Percentiles rank a stretch among this genome's conserved stretches.
These are phyloP conservation scores for Tolypocladium tundrense DNA, from an alignment of 2,329 filamentous ascomycete genomes.

Conservation along the genomic window DNA sequence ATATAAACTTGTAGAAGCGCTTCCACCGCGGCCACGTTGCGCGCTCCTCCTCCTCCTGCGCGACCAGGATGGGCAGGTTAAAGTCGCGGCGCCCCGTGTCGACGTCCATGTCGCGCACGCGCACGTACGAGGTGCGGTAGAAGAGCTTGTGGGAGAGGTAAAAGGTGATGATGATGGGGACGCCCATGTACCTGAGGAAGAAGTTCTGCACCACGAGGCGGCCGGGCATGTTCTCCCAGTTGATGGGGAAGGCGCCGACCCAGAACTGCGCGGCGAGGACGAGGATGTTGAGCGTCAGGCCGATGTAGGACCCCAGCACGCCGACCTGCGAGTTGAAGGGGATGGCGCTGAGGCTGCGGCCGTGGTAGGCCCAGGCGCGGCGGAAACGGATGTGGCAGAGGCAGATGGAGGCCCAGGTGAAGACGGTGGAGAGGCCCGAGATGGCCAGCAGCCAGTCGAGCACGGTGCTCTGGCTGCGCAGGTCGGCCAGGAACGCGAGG, in stretches of 20 bases:
- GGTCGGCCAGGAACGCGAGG: constrained; percentile 63
- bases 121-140: constrained; percentile 58
- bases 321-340: constrained; percentile 76
- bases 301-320: constrained; percentile 68
- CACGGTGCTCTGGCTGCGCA: constrained; percentile 46
- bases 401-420: constrained; percentile 79
- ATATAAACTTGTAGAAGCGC: constrained; percentile 62
- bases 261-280: constrained; percentile 81
- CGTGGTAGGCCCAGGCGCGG: constrained; percentile 59
- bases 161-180: constrained; percentile 56
- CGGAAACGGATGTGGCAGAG: constrained; percentile 91
- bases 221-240: constrained; percentile 34
- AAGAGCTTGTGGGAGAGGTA: constrained; percentile 69
- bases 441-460: constrained; percentile 75
- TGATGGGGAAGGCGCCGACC: constrained; percentile 70
- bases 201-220: constrained; percentile 49
- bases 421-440: constrained; percentile 62
- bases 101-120: constrained; percentile 69
- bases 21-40: constrained; percentile 68
- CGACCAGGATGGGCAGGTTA: constrained; percentile 67
- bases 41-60: constrained; percentile 69
- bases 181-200: constrained; percentile 63
- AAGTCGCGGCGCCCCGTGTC: constrained; percentile 78
- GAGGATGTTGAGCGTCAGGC: constrained; percentile 63
- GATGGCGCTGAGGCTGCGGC: constrained; percentile 63